Conservation (phyloP, 192 early-diverging fungal genomes). For the Coemansia sp. region DNA sequence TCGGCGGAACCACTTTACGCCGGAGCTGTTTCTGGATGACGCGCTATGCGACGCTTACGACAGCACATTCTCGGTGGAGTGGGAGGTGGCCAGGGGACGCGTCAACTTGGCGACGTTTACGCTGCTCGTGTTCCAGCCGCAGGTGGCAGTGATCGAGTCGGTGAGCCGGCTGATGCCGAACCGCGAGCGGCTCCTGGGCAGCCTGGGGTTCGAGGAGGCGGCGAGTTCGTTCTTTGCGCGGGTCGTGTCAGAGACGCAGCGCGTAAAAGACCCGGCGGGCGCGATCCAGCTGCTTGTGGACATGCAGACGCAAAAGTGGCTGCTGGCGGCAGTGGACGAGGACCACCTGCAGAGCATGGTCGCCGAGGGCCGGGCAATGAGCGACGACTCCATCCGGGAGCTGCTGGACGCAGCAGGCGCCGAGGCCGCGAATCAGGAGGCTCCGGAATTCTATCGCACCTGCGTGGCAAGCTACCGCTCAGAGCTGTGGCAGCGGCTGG, state of each 20-base stretch:
- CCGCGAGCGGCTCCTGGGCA: slow-evolving; percentile 16
- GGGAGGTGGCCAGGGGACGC: slow-evolving; percentile 23
- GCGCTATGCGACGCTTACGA: slow-evolving; percentile 15
- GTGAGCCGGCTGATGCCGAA: slow-evolving; percentile 21
- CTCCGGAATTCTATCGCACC: not conserved
- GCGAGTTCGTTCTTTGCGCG: slow-evolving; percentile 17
- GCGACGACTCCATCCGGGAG: slow-evolving; percentile 5
- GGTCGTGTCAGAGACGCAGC: slow-evolving; percentile 24
- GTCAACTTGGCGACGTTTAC: slow-evolving; percentile 37
- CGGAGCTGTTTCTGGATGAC: slow-evolving; percentile 12
- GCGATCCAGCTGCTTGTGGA: slow-evolving; percentile 30
- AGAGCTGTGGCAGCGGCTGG: slow-evolving; percentile 23
- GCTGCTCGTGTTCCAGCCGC: slow-evolving; percentile 26
- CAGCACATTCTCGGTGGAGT: slow-evolving; percentile 18
- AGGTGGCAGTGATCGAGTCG: slow-evolving; percentile 7
- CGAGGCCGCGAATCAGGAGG: not conserved
- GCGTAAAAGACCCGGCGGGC: slow-evolving; percentile 4
- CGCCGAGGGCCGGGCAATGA: slow-evolving; percentile 7
- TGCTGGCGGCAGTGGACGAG: slow-evolving; percentile 31
- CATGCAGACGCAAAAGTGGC: slow-evolving; percentile 41
- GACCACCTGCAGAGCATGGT: slow-evolving; percentile 25
- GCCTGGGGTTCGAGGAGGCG: slow-evolving; percentile 23
- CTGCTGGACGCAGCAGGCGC: slow-evolving; percentile 6
- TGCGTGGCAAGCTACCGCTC: slow-evolving; percentile 13
- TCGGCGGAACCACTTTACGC: slow-evolving; percentile 34